Conservation (phyloP, 2,329 filamentous ascomycete genomes). For the Phialophora expanda region DNA sequence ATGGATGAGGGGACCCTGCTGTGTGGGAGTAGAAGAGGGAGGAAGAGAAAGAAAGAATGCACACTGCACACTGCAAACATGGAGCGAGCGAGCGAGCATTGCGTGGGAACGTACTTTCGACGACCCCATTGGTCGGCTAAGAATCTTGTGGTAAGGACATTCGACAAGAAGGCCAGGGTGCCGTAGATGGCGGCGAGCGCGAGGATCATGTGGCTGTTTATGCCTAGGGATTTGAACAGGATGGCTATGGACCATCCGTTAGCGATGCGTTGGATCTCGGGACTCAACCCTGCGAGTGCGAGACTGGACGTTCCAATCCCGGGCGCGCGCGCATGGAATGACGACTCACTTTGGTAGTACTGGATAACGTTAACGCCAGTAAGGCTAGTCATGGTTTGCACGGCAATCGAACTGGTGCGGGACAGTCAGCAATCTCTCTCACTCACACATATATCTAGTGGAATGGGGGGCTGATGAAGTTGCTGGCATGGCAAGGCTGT, state of each 20-base stretch:
- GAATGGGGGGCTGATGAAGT: no score
- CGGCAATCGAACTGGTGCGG: conserved; percentile 59
- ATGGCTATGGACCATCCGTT: conserved; percentile 63
- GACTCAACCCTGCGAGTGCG: neutral
- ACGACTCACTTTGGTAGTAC: conserved; percentile 66
- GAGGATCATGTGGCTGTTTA: conserved; percentile 51
- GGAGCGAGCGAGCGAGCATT: conserved; percentile 37
- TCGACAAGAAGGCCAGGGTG: conserved; percentile 91
- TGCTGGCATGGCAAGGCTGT: no score
- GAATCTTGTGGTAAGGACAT: conserved; percentile 58
- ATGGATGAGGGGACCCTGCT: conserved; percentile 25
- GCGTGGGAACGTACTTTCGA: conserved; percentile 50
- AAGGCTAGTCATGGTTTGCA: conserved; percentile 81
- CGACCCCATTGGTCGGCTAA: conserved; percentile 65
- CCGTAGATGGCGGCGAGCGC: conserved; percentile 85
- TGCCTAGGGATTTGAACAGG: conserved; percentile 67
- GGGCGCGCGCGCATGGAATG: neutral
- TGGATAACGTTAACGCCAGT: conserved; percentile 95
- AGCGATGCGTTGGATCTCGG: neutral
- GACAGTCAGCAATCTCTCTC: conserved; percentile 46
- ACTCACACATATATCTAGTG: neutral
- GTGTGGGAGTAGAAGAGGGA: neutral
- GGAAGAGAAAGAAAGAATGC: neutral
- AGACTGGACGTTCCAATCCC: neutral
- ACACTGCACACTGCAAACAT: neutral